Evolutionary conservation across 2,329 filamentous ascomycete species (phyloP).

Genomic region (Aureobasidium mangrovei): DNA sequence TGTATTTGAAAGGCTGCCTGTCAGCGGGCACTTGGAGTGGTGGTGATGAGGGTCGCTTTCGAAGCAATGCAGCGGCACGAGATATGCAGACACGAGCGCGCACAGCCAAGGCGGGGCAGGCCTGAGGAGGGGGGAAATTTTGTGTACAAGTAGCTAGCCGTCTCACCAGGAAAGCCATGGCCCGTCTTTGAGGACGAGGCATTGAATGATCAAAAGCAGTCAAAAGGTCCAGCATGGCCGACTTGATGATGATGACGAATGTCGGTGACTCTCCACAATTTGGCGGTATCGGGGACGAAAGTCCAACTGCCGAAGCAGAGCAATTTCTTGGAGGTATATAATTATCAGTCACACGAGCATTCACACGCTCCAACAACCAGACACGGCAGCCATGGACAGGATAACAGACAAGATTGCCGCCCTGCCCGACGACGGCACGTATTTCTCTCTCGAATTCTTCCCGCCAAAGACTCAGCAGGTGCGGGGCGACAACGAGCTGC

Average conservation of each 20-base stretch:
- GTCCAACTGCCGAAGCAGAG: constrained; percentile 2
- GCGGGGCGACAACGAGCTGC: constrained; percentile 24
- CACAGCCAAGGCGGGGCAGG: constrained; percentile 5
- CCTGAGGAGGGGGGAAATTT: background rate
- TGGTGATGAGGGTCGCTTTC: too few relatives aligned
- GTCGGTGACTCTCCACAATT: background rate
- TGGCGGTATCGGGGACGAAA: constrained; percentile 7
- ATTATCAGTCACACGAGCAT: background rate
- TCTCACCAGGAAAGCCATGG: background rate
- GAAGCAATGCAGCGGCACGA: too few relatives aligned
- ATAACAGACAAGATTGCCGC: constrained; percentile 94
- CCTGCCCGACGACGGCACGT: constrained; percentile 68
- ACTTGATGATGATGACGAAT: background rate
- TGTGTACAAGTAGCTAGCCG: background rate
- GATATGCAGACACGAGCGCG: constrained; percentile 1
- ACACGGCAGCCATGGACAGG: constrained; percentile 55
- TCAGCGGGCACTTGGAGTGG: too few relatives aligned
- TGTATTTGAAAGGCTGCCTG: too few relatives aligned
- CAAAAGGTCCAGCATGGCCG: background rate
- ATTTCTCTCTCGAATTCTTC: constrained; percentile 98
- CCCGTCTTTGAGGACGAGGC: background rate
- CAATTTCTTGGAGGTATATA: too few relatives aligned
- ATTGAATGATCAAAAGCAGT: constrained; percentile 11
- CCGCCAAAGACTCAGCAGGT: constrained; percentile 91
- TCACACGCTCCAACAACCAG: constrained; percentile 7